phyloP scores from a whole-genome alignment of 176 grass and related monocot genomes.

The Musa itinerans region DNA sequence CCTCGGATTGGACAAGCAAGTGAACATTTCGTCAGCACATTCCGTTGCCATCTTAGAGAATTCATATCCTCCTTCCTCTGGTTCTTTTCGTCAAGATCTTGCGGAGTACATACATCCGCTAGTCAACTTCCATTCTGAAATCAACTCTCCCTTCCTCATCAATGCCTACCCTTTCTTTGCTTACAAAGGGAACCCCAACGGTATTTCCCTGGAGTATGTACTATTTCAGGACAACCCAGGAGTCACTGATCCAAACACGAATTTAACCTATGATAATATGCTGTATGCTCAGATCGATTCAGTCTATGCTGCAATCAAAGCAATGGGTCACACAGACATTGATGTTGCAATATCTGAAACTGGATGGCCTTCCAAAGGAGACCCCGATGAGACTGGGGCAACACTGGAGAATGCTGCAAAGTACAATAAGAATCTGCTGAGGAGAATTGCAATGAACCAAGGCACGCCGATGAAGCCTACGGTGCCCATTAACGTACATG shows the following conservation, averaged over 20 bases:
- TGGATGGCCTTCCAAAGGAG: slow-evolving; percentile 12
- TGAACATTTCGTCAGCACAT: slow-evolving; percentile 8
- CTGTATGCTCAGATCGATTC: slow-evolving; percentile 12
- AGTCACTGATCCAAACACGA: slow-evolving; percentile 17
- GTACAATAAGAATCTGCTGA: slow-evolving; percentile 7
- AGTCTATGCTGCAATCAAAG: slow-evolving; percentile 3
- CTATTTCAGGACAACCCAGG: slow-evolving; percentile 7
- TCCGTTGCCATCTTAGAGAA: slow-evolving; percentile 1
- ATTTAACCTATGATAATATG: slow-evolving; percentile 11
- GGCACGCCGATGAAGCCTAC: not conserved
- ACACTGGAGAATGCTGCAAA: not conserved
- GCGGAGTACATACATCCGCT: slow-evolving; percentile 6
- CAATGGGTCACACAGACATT: slow-evolving; percentile 8
- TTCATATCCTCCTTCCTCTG: slow-evolving; percentile 10
- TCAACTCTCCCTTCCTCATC: slow-evolving; percentile 14
- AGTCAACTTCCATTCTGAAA: slow-evolving; percentile 3
- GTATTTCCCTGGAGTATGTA: slow-evolving; percentile 2
- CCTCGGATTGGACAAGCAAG: slow-evolving; percentile 3
- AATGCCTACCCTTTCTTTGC: slow-evolving; percentile 17
- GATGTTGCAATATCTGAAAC: slow-evolving; percentile 8
- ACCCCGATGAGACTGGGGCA: slow-evolving; percentile 9
- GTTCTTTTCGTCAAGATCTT: not conserved
- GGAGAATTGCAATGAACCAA: not conserved
- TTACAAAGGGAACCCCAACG: not conserved
- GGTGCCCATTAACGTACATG: not conserved